Percentiles rank a stretch among this genome's conserved stretches.
Evolutionary conservation across 2,329 filamentous ascomycete species (phyloP).

Genomic region (Diaporthe sp.): DNA sequence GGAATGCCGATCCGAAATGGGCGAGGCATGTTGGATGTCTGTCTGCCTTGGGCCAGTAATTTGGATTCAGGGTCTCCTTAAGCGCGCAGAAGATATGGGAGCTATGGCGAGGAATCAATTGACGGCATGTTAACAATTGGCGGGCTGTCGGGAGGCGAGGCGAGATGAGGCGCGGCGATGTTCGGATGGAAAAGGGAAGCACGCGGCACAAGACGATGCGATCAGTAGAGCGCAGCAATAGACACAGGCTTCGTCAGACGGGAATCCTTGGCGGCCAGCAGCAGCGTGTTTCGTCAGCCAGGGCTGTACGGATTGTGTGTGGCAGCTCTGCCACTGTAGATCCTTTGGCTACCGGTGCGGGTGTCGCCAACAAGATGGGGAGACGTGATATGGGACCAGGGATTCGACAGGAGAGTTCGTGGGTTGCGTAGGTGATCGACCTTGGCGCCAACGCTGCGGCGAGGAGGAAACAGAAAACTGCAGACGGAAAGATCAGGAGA

Average conservation of each 20-base stretch:
- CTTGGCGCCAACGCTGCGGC: constrained; percentile 21
- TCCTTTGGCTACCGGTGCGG: neutral
- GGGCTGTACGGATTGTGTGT: constrained; percentile 21
- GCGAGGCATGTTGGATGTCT: constrained; percentile 29
- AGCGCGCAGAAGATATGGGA: neutral
- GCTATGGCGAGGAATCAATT: constrained; percentile 33
- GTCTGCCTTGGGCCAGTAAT: neutral
- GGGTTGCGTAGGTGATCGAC: constrained; percentile 11
- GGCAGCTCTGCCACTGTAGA: constrained; percentile 22
- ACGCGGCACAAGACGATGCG: constrained; percentile 3
- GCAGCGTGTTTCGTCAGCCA: constrained; percentile 27
- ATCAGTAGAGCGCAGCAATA: neutral
- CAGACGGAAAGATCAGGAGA: constrained; percentile 21
- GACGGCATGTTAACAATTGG: constrained; percentile 33
- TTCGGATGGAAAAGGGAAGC: constrained; percentile 14
- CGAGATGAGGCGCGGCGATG: neutral
- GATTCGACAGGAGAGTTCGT: constrained; percentile 15
- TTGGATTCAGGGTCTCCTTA: neutral
- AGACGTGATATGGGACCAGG: constrained; percentile 9
- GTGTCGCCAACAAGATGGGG: neutral
- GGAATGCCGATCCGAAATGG: constrained; percentile 28
- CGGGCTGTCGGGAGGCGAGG: neutral
- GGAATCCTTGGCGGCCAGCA: constrained; percentile 24
- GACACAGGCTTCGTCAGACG: neutral
- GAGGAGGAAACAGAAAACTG: constrained; percentile 10